These are phyloP conservation scores for Leccinum subfulvum DNA, from an alignment of 1,284 basidiomycete genomes.

Conservation along the genomic window DNA sequence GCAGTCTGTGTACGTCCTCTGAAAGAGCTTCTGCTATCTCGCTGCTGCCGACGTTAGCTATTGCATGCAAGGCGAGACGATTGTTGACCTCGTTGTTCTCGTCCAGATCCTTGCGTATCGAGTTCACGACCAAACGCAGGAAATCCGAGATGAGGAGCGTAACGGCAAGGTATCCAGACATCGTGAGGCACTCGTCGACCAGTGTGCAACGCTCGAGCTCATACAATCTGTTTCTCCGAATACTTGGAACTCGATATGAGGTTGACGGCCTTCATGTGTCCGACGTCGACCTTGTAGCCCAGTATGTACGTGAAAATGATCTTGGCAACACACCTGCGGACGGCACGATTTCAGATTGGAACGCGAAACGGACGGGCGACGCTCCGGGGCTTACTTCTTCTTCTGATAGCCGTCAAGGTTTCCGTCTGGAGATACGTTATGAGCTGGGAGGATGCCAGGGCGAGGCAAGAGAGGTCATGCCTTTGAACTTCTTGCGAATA, in stretches of 20 bases:
- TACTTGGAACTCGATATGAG: no score
- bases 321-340: neutral
- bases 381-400: slow-evolving; percentile 77
- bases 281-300: no score
- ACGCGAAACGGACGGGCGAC: slow-evolving; percentile 14
- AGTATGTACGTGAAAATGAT: no score
- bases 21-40: slow-evolving; percentile 97
- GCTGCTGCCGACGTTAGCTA: slow-evolving; percentile 95
- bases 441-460: slow-evolving; percentile 2
- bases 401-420: slow-evolving; percentile 98
- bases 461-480: slow-evolving; percentile 36
- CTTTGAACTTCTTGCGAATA: slow-evolving; percentile 98
- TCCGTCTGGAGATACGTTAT: slow-evolving; percentile 61
- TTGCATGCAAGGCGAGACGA: slow-evolving; percentile 95
- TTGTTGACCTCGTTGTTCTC: slow-evolving; percentile 95
- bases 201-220: no score
- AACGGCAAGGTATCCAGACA: slow-evolving; percentile 86
- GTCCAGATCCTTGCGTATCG: slow-evolving; percentile 95
- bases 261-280: no score
- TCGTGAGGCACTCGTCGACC: slow-evolving; percentile 12
- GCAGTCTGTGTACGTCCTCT: slow-evolving; percentile 89
- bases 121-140: slow-evolving; percentile 93
- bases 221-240: no score
- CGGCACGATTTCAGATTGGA: slow-evolving; percentile 14
- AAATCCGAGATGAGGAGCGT: slow-evolving; percentile 93